Conservation (phyloP, 2,329 filamentous ascomycete genomes). For the Amauroascus verrucosus region DNA sequence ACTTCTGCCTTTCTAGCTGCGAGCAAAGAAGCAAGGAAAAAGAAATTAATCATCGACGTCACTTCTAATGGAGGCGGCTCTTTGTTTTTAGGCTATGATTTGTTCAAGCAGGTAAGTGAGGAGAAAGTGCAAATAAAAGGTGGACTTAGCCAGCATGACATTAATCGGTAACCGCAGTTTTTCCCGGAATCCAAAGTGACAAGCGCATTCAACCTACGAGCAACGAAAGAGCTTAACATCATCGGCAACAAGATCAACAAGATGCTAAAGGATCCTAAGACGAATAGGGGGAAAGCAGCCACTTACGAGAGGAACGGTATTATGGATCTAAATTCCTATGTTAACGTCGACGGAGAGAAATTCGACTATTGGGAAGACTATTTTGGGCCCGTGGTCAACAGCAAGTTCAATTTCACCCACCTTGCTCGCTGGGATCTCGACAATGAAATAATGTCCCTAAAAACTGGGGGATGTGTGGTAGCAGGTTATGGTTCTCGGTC, state of each 20-base stretch:
- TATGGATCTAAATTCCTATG: conserved; percentile 17
- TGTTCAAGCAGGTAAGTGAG: conserved; percentile 39
- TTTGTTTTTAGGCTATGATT: conserved; percentile 38
- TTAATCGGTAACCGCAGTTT: conserved; percentile 23
- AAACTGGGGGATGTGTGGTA: conserved; percentile 21
- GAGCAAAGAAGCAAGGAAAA: conserved; percentile 41
- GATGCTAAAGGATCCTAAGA: conserved; percentile 14
- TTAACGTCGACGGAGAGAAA: conserved; percentile 23
- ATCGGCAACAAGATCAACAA: conserved; percentile 24
- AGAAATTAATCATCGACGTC: conserved; percentile 56
- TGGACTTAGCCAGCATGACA: neutral
- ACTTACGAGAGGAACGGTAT: conserved; percentile 9
- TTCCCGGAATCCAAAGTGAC: conserved; percentile 41
- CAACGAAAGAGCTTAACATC: conserved; percentile 33
- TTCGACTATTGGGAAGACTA: conserved; percentile 33
- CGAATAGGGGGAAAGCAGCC: conserved; percentile 5
- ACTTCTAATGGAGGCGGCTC: conserved; percentile 51
- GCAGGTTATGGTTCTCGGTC: conserved; percentile 24
- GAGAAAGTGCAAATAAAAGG: neutral
- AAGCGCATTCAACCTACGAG: conserved; percentile 40
- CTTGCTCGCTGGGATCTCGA: conserved; percentile 20
- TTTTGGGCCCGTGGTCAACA: conserved; percentile 20
- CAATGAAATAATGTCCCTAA: conserved; percentile 21
- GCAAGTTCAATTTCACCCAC: conserved; percentile 31
- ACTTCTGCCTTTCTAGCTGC: conserved; percentile 40